Evolutionary conservation across 108 stramenopile genomes (phyloP).

Genomic region (Nannochloropsis salina): DNA sequence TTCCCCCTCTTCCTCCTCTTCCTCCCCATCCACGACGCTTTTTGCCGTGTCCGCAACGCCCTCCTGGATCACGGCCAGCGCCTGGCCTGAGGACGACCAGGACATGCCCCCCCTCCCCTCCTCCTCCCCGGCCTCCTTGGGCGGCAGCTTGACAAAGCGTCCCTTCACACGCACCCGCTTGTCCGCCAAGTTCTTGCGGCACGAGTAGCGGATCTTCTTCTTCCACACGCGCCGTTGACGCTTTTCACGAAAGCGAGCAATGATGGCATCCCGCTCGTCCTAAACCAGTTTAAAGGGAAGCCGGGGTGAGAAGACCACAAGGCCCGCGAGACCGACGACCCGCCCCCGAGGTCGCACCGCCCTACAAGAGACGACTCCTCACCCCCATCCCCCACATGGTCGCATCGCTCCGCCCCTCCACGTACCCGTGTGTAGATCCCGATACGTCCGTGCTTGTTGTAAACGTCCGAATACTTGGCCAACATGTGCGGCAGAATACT

Average conservation of each 20-base stretch:
- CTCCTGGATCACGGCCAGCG: background rate
- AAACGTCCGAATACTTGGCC: conserved; percentile 54
- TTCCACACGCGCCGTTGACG: conserved; percentile 83
- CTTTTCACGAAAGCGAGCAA: conserved; percentile 78
- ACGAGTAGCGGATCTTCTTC: conserved; percentile 82
- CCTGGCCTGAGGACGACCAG: background rate
- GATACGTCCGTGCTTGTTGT: conserved; percentile 90
- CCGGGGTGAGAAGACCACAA: background rate
- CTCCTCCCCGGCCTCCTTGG: conserved; percentile 26
- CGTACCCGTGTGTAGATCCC: conserved; percentile 77
- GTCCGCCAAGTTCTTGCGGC: conserved; percentile 92
- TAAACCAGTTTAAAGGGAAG: background rate
- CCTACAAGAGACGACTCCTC: too few relatives aligned
- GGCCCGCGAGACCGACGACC: background rate
- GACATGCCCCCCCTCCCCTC: conserved; percentile 24
- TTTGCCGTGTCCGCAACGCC: conserved; percentile 16
- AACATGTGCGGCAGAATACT: conserved; percentile 47
- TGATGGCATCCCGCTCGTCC: conserved; percentile 82
- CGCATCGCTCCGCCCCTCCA: background rate
- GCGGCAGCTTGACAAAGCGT: conserved; percentile 77
- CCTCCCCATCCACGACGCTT: background rate
- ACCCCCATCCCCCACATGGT: background rate
- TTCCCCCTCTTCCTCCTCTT: conserved; percentile 33
- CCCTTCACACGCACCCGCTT: conserved; percentile 90
- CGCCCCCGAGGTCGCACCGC: too few relatives aligned